phyloP scores from a whole-genome alignment of 805 yeast species.

The Komagataella phaffii region DNA sequence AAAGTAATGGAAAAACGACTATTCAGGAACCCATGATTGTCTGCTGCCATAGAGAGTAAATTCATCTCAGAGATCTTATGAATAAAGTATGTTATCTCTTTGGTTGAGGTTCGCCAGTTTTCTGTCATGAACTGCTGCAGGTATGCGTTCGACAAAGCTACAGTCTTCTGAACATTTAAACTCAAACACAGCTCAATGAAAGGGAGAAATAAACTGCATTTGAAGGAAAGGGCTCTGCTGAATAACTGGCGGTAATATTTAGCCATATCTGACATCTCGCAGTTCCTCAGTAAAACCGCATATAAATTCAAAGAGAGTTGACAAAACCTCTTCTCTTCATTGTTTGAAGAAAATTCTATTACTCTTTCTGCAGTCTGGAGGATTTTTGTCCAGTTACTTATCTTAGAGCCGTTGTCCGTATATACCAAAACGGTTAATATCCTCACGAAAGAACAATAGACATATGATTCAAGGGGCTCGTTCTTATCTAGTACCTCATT shows the following conservation, averaged over 20 bases:
- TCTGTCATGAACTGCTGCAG: constrained; percentile 34
- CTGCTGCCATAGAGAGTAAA: background rate
- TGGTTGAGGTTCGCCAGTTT: constrained; percentile 22
- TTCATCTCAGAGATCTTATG: background rate
- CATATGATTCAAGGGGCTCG: background rate
- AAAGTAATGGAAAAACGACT: background rate
- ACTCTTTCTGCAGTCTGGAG: constrained; percentile 8
- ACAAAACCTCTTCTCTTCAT: background rate
- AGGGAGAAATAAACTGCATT: constrained; percentile 22
- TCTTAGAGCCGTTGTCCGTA: constrained; percentile 60
- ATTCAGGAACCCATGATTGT: background rate
- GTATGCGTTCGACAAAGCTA: constrained; percentile 28
- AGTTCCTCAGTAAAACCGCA: background rate
- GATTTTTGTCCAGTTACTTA: constrained; percentile 33
- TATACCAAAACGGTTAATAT: constrained; percentile 23
- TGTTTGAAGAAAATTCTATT: background rate
- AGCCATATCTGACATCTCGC: constrained; percentile 21
- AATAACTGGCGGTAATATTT: constrained; percentile 31
- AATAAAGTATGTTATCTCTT: constrained; percentile 27
- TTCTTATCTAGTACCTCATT: background rate
- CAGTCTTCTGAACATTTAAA: constrained; percentile 27
- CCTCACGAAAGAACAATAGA: background rate
- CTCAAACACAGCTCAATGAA: constrained; percentile 33
- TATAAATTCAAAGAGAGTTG: background rate
- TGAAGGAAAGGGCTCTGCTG: constrained; percentile 21